A percentile compares a stretch with the other conserved stretches of the same genome.
Conservation (phyloP, 345 rosid species). For the Salix udensis region DNA sequence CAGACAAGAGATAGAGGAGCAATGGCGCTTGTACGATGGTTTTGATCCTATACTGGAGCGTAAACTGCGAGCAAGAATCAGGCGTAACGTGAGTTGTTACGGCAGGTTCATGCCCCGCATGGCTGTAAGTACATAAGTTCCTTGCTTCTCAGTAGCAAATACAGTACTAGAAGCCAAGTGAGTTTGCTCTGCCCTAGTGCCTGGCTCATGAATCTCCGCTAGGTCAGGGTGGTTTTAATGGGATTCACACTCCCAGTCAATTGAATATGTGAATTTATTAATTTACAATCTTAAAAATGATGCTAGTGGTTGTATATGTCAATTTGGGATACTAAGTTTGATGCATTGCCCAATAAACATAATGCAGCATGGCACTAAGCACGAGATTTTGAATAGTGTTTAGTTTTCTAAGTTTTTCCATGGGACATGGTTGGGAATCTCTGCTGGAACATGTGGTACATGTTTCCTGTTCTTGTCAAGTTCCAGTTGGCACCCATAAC, state of each 20-base stretch:
- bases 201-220: background rate
- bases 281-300: background rate
- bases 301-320: background rate
- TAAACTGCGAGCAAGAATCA: constrained; percentile 90
- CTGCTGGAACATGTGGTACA: background rate
- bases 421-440: background rate
- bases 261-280: background rate
- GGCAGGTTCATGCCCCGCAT: constrained; percentile 96
- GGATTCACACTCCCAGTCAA: background rate
- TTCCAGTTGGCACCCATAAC: background rate
- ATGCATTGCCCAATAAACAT: background rate
- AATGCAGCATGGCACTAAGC: background rate
- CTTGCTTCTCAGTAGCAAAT: background rate
- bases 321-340: background rate
- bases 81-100: constrained; percentile 91
- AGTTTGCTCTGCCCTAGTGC: background rate
- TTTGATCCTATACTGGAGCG: constrained; percentile 92
- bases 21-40: constrained; percentile 98
- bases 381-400: too few relatives aligned
- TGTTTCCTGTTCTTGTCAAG: background rate
- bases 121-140: constrained; percentile 62
- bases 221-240: background rate
- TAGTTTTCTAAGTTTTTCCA: background rate
- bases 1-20: constrained; percentile 91
- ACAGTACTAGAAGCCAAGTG: background rate